These are phyloP conservation scores for Ophiostoma sp. DNA, from an alignment of 2,329 filamentous ascomycete genomes.

Conservation along the genomic window DNA sequence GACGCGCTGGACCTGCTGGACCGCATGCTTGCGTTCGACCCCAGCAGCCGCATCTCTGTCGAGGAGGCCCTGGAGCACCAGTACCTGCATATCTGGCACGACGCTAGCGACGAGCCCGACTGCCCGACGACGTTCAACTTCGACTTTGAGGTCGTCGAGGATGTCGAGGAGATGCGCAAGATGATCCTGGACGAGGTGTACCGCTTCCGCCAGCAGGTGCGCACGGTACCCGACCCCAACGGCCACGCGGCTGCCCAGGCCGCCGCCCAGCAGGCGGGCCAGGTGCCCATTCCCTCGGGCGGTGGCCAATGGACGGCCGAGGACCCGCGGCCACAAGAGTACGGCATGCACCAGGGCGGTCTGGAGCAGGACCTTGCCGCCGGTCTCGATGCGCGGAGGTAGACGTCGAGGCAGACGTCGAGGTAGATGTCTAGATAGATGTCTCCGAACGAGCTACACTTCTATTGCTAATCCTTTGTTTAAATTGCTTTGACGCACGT, in stretches of 20 bases:
- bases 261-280: slow-evolving; percentile 36
- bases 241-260: slow-evolving; percentile 27
- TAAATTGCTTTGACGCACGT: background rate
- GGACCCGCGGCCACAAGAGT: slow-evolving; percentile 57
- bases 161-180: slow-evolving; percentile 88
- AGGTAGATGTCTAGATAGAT: too few relatives aligned
- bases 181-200: slow-evolving; percentile 96
- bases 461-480: background rate
- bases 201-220: slow-evolving; percentile 66
- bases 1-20: slow-evolving; percentile 93
- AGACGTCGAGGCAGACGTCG: background rate
- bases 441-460: too few relatives aligned
- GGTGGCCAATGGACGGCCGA: slow-evolving; percentile 53
- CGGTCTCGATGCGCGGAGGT: slow-evolving; percentile 8
- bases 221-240: slow-evolving; percentile 44
- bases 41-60: slow-evolving; percentile 85
- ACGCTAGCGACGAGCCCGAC: slow-evolving; percentile 88
- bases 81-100: slow-evolving; percentile 97
- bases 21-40: slow-evolving; percentile 96
- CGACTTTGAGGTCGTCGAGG: slow-evolving; percentile 95
- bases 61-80: slow-evolving; percentile 94
- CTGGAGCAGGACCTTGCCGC: slow-evolving; percentile 55
- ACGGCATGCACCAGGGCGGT: slow-evolving; percentile 43
- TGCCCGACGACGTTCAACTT: slow-evolving; percentile 97
- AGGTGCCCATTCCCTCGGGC: slow-evolving; percentile 51